These are phyloP conservation scores for Pogostemon cablin DNA, from an alignment of 257 asterid species.

Conservation along the genomic window DNA sequence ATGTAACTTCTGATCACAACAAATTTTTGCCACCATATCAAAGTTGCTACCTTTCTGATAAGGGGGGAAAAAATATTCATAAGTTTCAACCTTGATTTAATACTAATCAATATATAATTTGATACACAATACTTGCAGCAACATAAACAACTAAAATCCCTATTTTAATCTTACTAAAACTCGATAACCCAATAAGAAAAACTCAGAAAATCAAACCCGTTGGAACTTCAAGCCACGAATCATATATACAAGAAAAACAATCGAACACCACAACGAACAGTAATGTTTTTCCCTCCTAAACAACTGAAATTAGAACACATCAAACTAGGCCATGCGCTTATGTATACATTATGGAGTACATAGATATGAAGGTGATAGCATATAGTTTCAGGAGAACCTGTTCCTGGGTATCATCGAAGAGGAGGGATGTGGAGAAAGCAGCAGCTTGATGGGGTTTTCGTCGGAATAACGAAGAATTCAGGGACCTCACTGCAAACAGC, in stretches of 20 bases:
- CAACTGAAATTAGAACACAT: background rate
- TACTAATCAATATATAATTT: background rate
- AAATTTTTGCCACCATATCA: no score
- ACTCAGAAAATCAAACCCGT: background rate
- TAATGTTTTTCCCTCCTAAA: background rate
- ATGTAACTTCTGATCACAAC: no score
- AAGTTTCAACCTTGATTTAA: background rate
- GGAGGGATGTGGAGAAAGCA: slow-evolving; percentile 72
- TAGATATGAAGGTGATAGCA: background rate
- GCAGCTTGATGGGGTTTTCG: slow-evolving; percentile 45
- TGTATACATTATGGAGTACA: background rate
- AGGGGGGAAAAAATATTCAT: background rate
- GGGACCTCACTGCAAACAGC: slow-evolving; percentile 58
- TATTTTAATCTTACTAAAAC: background rate
- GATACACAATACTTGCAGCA: slow-evolving; percentile 13
- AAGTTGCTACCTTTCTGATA: no score
- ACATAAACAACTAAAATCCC: slow-evolving; percentile 13
- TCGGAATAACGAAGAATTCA: slow-evolving; percentile 47
- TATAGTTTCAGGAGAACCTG: slow-evolving; percentile 52
- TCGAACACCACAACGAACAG: slow-evolving; percentile 6
- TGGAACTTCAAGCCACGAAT: background rate
- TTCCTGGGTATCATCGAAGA: slow-evolving; percentile 82
- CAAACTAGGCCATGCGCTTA: background rate
- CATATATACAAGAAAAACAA: background rate
- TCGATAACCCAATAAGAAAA: background rate